A percentile compares a stretch with the other conserved stretches of the same genome.
phyloP scores from a whole-genome alignment of 2,329 filamentous ascomycete genomes.

The Periconia macrospinosa region DNA sequence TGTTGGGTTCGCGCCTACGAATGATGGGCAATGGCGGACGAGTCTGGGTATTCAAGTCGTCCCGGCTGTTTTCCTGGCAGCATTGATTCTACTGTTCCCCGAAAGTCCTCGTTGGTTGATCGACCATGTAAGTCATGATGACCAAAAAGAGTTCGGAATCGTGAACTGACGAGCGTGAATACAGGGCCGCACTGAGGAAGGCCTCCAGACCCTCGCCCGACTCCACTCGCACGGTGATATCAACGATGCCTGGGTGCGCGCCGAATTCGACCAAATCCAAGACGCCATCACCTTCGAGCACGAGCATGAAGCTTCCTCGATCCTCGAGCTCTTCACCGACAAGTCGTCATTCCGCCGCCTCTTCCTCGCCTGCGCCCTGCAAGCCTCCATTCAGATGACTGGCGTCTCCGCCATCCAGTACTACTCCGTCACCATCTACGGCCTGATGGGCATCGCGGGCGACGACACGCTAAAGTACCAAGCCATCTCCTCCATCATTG shows the following conservation, averaged over 20 bases:
- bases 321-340: constrained; percentile 68
- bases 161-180: neutral
- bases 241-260: constrained; percentile 69
- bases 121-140: constrained; percentile 52
- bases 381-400: constrained; percentile 76
- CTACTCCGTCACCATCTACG: constrained; percentile 69
- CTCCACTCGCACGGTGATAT: constrained; percentile 71
- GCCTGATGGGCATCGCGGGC: constrained; percentile 67
- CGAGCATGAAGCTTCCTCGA: constrained; percentile 70
- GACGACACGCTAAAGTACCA: constrained; percentile 73
- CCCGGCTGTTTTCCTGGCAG: constrained; percentile 65
- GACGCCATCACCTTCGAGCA: constrained; percentile 67
- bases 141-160: neutral
- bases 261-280: constrained; percentile 73
- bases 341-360: constrained; percentile 70
- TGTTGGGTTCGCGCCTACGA: constrained; percentile 50
- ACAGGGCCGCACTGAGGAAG: constrained; percentile 62
- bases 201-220: constrained; percentile 66
- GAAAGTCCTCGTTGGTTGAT: constrained; percentile 73
- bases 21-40: constrained; percentile 62
- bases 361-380: constrained; percentile 69
- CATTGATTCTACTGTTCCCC: constrained; percentile 72
- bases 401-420: constrained; percentile 69
- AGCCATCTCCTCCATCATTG: constrained; percentile 72
- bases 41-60: constrained; percentile 71